A percentile compares a stretch with the other conserved stretches of the same genome.
Evolutionary conservation across 305 asterid species (phyloP).

Genomic region (Fraxinus albicans): DNA sequence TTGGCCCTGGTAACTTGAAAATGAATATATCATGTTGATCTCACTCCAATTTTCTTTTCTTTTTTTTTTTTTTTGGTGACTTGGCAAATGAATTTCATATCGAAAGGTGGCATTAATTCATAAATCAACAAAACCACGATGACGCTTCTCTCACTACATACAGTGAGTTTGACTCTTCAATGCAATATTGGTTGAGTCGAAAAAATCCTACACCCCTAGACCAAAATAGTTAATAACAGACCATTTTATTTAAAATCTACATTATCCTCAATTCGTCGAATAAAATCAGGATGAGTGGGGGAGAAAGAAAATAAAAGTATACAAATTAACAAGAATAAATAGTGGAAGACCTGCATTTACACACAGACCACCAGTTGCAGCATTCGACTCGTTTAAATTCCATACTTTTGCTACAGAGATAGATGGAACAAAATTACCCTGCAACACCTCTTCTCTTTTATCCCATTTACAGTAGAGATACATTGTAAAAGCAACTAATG

Average conservation of each 20-base stretch:
- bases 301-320: neutral
- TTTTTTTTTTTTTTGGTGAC: neutral
- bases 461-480: conserved; percentile 2
- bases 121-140: neutral
- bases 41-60: neutral
- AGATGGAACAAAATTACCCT: neutral
- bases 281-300: neutral
- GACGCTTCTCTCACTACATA: neutral
- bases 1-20: neutral
- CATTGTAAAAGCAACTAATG: neutral
- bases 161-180: neutral
- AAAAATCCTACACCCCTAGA: neutral
- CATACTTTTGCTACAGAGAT: neutral
- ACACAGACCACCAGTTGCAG: neutral
- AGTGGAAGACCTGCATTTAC: neutral
- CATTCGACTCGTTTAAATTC: neutral
- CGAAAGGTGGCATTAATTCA: neutral
- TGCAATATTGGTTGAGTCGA: neutral
- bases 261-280: neutral
- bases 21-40: neutral
- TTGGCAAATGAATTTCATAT: neutral
- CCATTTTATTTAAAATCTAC: neutral
- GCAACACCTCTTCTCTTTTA: neutral
- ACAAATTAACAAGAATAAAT: neutral
- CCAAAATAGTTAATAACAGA: neutral